Base-by-base conservation (phyloP, 306 rosid species). In the Chamaecrista fasciculata region DNA sequence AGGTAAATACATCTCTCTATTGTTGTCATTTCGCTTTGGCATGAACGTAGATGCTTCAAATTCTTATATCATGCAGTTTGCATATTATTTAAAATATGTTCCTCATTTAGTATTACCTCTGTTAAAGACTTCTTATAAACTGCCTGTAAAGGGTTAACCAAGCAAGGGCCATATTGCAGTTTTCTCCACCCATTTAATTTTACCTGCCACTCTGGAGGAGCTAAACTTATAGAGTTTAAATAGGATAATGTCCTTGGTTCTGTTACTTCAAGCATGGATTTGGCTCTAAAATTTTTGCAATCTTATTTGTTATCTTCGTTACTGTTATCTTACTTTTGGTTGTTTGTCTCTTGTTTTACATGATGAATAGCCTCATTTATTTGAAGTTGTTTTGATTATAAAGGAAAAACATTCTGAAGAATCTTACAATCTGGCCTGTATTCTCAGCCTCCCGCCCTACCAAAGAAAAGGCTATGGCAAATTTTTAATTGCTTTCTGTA, bases 321-420 rank as follows among this genome's bases (percentile, higher is more conserved):
- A 3, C 37, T 12, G 12, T 20, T 11, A 20, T 20, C 11, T 8
- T 57, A 14, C 37, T 28, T 29, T 29, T 11, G 20, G 8, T 50
- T 50, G 25, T 18, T 33, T 20, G 40, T 14, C 18, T 16, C 28
- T 15, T 51, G 12, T 4, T 51, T 52, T 37, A 21, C 23, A 19
- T 51, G 20, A 39, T 68, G 26, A 12, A 12, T 24, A 50, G 1
- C 2, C 12, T 39, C 0, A 12, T 37, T 61, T 11, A 62, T 11
- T 11, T 39, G 34, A 23, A 34, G 4, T 61, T 19, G 9, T 26
- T 55, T 40, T 78, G 47, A 8, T 64, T 43, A 11, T 80, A 69
- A 81, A 87, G 90, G 93, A 87, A 78, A 87, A 87, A 42, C 93
- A 87, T 80, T 87, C 86, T 0, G 93, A 85, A 76, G 90, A 85